Percentiles rank a stretch among this genome's conserved stretches.
Evolutionary conservation across 2,329 filamentous ascomycete species (phyloP).

Genomic region (Exophiala oligosperma): DNA sequence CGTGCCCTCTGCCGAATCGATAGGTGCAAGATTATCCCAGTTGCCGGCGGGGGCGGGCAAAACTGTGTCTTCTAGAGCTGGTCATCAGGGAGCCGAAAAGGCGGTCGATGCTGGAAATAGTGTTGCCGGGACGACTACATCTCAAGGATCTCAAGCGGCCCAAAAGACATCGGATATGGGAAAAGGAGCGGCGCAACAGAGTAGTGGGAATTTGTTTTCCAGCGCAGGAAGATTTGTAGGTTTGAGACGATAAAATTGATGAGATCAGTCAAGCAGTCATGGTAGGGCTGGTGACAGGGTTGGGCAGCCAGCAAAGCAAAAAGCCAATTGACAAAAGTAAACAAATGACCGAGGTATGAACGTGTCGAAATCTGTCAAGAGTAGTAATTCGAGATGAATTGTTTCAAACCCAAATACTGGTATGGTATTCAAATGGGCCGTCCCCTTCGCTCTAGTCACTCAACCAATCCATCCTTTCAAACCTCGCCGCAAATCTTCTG

Average conservation of each 20-base stretch:
- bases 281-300: too few species aligned
- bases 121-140: neutral
- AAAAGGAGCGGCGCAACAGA: slow-evolving; percentile 3
- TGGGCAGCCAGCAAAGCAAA: too few species aligned
- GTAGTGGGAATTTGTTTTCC: slow-evolving; percentile 4
- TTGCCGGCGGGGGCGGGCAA: neutral
- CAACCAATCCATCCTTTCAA: neutral
- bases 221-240: slow-evolving; percentile 11
- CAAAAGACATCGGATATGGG: neutral
- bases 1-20: slow-evolving; percentile 3
- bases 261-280: too few species aligned
- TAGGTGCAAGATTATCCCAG: slow-evolving; percentile 10
- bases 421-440: too few species aligned
- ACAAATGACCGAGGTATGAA: too few species aligned
- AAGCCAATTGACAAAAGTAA: too few species aligned
- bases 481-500: neutral
- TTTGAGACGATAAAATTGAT: neutral
- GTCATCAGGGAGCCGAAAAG: neutral
- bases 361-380: too few species aligned
- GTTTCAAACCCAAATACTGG: too few species aligned
- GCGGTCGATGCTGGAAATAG: neutral
- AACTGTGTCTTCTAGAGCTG: neutral
- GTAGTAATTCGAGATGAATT: too few species aligned
- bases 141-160: neutral
- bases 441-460: too few species aligned